Base-by-base conservation (phyloP, 2,329 filamentous ascomycete species). In the Blastomyces percursus region DNA sequence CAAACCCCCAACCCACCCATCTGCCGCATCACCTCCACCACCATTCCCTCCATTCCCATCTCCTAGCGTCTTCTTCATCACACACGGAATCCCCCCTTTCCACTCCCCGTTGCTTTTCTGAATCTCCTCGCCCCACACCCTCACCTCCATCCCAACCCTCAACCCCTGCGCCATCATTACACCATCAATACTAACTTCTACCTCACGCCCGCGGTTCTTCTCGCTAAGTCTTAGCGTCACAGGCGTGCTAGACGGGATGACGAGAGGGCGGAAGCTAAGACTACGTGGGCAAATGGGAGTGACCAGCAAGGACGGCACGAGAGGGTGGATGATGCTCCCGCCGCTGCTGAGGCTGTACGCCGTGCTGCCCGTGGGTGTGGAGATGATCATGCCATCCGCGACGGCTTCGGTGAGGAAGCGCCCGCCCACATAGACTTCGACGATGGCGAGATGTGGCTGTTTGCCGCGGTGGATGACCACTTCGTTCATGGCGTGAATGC, bases 221-320 rank as follows among this genome's bases (percentile, higher is more conserved):
- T 88, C 84, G 71, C 91, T 94, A 64, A 97, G 80, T 21, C 87
- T 86, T 7, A 99, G 79, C 0, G 87, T 89, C 21, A 99, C 16
- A 4, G 66, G 63, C 24, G 65, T 66, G 42, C 63, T 62, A 19
- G 64, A 91, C 84, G 1, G 94, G 92, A 99, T 80, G 2, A 97
- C 91, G 0, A 99, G 79, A 0, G 94, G 94, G 3, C 94, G 84
- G 77, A 99, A 99, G 65, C 89, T 94, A 7, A 99, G 82, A 69
- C 90, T 95, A 63, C 94, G 86, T 0, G 94, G 90, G 72, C 92
- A 96, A 71, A 99, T 96, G 30, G 94, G 92, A 0, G 94, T 99
- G 62, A 99, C 84, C 32, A 96, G 84, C 16, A 97, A 82, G 1
- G 90, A 90, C 46, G 90, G 88, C 2, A 97, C 93, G 1, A 96